These are phyloP conservation scores for Nemania serpens DNA, from an alignment of 2,329 filamentous ascomycete species.

Conservation along the genomic window DNA sequence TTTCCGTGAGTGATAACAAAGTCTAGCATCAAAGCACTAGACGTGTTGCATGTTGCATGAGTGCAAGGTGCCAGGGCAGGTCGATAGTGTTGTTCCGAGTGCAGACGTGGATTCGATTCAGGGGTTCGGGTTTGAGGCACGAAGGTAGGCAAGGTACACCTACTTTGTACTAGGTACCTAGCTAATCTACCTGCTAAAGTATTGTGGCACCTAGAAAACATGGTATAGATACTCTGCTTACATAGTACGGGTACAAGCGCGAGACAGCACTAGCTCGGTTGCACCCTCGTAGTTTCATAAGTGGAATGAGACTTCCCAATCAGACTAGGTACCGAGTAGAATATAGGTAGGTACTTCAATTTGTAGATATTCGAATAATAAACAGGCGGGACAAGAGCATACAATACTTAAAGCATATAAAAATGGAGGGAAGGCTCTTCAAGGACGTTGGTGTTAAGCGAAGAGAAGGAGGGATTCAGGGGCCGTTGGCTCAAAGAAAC, in stretches of 20 bases:
- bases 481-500: slow-evolving; percentile 12
- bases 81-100: not conserved
- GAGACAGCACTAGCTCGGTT: slow-evolving; percentile 21
- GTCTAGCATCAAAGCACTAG: slow-evolving; percentile 6
- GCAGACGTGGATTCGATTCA: slow-evolving; percentile 34
- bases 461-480: slow-evolving; percentile 13
- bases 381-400: slow-evolving; percentile 15
- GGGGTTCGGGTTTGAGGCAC: slow-evolving; percentile 32
- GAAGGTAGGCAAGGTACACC: no score
- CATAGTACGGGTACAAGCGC: slow-evolving; percentile 1
- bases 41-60: slow-evolving; percentile 18
- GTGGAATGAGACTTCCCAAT: slow-evolving; percentile 32
- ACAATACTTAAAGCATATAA: not conserved
- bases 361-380: not conserved
- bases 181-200: no score
- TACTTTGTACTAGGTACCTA: not conserved
- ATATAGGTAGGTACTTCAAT: no score
- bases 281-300: slow-evolving; percentile 34
- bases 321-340: slow-evolving; percentile 14
- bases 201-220: slow-evolving; percentile 12
- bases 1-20: slow-evolving; percentile 7
- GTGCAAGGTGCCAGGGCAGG: slow-evolving; percentile 20
- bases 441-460: not conserved
- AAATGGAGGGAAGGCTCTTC: not conserved
- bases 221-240: not conserved